Evolutionary conservation across 352 stramenopile genomes (phyloP).

Genomic region (Phytophthora lateralis): DNA sequence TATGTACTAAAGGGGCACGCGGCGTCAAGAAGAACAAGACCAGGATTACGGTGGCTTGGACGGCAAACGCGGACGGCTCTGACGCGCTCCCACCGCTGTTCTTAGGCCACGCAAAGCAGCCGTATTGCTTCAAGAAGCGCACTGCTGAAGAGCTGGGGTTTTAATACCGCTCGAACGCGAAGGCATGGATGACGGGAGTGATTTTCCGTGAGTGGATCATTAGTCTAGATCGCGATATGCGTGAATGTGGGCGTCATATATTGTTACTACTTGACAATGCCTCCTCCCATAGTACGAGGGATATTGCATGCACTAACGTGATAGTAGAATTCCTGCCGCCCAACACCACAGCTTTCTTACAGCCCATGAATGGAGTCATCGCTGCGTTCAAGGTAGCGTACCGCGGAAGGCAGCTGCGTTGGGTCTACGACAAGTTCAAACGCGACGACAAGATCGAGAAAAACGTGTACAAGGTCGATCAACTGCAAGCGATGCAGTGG

Average conservation of each 20-base stretch:
- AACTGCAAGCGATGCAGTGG: neutral
- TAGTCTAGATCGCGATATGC: conserved; percentile 2
- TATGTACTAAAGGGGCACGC: neutral
- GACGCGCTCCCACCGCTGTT: neutral
- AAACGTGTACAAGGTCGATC: neutral
- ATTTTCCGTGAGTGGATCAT: conserved; percentile 1
- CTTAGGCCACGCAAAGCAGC: neutral
- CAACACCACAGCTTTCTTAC: neutral
- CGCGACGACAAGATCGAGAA: neutral
- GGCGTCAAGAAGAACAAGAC: conserved; percentile 12
- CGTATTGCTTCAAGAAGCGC: conserved; percentile 2
- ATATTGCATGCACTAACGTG: neutral
- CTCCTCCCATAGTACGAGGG: neutral
- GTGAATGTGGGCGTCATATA: neutral
- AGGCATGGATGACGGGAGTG: conserved; percentile 6
- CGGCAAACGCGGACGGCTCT: conserved; percentile 8
- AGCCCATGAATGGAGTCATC: conserved; percentile 9
- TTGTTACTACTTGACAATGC: conserved; percentile 1
- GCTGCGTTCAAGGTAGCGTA: conserved; percentile 3
- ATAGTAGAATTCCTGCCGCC: neutral
- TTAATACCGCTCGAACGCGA: neutral
- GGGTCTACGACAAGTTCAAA: conserved; percentile 2
- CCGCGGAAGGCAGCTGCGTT: neutral
- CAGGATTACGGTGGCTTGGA: neutral
- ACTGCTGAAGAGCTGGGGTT: neutral